These are phyloP conservation scores for Alternaria burnsii DNA, from an alignment of 2,329 filamentous ascomycete species.

Conservation along the genomic window DNA sequence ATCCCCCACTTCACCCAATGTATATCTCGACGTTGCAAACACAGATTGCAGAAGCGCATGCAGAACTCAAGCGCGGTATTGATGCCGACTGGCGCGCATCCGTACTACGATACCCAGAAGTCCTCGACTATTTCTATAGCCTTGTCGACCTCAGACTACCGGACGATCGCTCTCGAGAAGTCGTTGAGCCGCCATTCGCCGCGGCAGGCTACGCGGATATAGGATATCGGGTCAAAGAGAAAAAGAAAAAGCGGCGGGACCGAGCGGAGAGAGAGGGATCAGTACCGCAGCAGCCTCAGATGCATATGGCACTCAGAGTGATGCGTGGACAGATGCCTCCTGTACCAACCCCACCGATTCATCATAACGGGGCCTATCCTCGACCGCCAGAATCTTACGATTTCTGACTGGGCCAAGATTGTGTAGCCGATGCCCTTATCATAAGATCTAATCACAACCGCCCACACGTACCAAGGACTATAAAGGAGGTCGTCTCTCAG, in stretches of 20 bases:
- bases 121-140: conserved; percentile 82
- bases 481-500: no score
- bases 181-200: conserved; percentile 52
- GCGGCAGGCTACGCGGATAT: conserved; percentile 49
- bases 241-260: conserved; percentile 46
- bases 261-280: conserved; percentile 35
- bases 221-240: conserved; percentile 44
- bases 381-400: conserved; percentile 36
- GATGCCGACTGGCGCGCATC: conserved; percentile 81
- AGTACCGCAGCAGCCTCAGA: conserved; percentile 19
- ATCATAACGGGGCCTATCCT: conserved; percentile 35
- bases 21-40: conserved; percentile 53
- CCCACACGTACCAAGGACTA: neutral
- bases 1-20: conserved; percentile 54
- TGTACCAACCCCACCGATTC: conserved; percentile 47
- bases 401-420: conserved; percentile 14
- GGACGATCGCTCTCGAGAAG: conserved; percentile 57
- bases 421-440: neutral
- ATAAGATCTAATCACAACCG: neutral
- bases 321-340: conserved; percentile 41
- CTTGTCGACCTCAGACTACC: conserved; percentile 74
- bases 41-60: conserved; percentile 71
- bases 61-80: conserved; percentile 74
- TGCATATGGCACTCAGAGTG: conserved; percentile 30
- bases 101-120: conserved; percentile 78